Conservation (phyloP, 129 eudicot species). For the Centaurea solstitialis region DNA sequence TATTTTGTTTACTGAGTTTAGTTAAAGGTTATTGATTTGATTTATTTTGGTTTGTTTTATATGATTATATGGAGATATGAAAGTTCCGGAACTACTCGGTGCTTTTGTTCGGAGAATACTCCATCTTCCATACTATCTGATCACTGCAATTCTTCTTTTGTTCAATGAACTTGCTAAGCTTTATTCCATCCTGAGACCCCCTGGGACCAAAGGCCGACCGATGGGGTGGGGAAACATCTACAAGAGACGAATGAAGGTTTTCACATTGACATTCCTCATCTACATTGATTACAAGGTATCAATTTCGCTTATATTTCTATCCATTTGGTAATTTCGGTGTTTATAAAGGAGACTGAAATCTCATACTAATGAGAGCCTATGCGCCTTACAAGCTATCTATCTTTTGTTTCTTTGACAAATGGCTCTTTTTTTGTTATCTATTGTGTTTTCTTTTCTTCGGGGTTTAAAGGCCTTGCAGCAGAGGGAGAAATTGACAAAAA, state of each 20-base stretch:
- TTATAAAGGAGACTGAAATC: background rate
- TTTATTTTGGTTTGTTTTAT: conserved; percentile 16
- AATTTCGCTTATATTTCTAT: background rate
- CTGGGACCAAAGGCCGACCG: conserved; percentile 7
- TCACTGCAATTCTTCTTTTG: conserved; percentile 36
- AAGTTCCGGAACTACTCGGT: conserved; percentile 33
- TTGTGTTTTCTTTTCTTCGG: background rate
- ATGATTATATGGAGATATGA: conserved; percentile 31
- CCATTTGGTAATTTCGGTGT: background rate
- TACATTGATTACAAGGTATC: conserved; percentile 88
- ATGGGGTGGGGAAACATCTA: conserved; percentile 90
- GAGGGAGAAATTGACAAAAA: conserved; percentile 76
- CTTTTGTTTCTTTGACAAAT: background rate
- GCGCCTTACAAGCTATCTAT: background rate
- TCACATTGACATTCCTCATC: conserved; percentile 68
- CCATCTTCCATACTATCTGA: conserved; percentile 42
- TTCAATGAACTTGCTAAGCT: conserved; percentile 39
- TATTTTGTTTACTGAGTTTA: background rate
- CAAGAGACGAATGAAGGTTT: conserved; percentile 80
- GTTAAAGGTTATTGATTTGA: conserved; percentile 22
- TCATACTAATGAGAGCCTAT: background rate
- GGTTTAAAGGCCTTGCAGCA: conserved; percentile 70
- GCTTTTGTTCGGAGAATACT: conserved; percentile 34
- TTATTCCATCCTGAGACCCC: conserved; percentile 8
- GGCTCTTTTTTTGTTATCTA: background rate